Evolutionary conservation across 2,329 filamentous ascomycete species (phyloP).

Genomic region (Clonostachys chloroleuca): DNA sequence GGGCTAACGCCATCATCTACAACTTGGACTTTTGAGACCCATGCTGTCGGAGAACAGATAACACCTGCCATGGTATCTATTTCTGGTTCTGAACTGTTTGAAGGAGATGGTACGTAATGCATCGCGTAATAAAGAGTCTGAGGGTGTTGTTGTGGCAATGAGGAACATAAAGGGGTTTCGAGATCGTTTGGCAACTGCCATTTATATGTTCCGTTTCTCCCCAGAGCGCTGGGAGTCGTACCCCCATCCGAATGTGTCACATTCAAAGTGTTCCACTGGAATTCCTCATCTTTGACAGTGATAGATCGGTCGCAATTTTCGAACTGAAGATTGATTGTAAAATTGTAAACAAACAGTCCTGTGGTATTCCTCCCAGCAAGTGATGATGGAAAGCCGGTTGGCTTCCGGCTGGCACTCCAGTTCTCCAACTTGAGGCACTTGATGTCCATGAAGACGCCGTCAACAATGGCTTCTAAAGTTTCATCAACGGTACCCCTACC

Average conservation of each 20-base stretch:
- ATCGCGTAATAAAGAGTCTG: not conserved
- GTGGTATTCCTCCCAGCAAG: not conserved
- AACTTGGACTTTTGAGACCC: not conserved
- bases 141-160: not conserved
- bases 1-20: not conserved
- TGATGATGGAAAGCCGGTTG: too few species aligned
- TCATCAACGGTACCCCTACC: not conserved
- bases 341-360: not conserved
- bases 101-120: not conserved
- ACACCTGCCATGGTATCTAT: not conserved
- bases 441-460: not conserved
- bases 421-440: not conserved
- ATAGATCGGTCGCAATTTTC: not conserved
- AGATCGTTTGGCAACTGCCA: too few species aligned
- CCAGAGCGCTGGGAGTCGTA: too few species aligned
- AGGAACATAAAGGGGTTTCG: too few species aligned
- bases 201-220: too few species aligned
- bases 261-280: too few species aligned
- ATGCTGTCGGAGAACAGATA: not conserved
- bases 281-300: not conserved
- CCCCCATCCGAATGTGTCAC: too few species aligned
- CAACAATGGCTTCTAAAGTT: not conserved
- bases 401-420: not conserved
- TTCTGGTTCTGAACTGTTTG: not conserved
- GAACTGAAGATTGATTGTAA: not conserved